Base-by-base conservation (phyloP, 441 rosid genomes). In the Croton setiger region DNA sequence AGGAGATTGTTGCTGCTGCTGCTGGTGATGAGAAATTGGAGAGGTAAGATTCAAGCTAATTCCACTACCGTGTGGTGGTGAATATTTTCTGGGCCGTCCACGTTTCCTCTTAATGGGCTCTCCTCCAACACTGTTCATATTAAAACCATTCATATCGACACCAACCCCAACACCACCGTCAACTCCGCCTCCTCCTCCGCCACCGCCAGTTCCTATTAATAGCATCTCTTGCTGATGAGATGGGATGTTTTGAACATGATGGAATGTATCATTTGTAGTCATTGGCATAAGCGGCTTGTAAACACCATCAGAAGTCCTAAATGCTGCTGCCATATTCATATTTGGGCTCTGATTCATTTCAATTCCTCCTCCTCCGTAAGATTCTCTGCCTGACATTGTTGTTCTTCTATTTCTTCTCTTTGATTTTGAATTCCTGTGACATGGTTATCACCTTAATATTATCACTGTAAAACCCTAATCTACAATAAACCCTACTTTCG, bases 61-160 rank as follows among this genome's bases (percentile, higher is more conserved):
- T n/a, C n/a, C n/a, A 20, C 43, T 23, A 23, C 27, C 37, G 23
- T 43, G 66, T 2, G 64, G 64, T 13, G 66, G 66, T 1, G 66
- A 63, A 20, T 63, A 63, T 23, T 63, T 63, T 27, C 66, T 63
- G 17, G 66, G 66, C 53, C 66, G 36, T 10, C 66, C 66, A 43
- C 66, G 66, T 63, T 63, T 63, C 39, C 66, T 43, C 66, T 63
- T 63, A 0, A 44, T 21, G 13, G 66, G 53, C 15, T 21, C 66
- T 5, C 15, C 27, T n/a, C n/a, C n/a, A n/a, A n/a, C n/a, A 17
- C 10, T 45, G 0, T 21, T 63, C 27, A n/a, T 45, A 23, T 63
- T 23, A 0, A 63, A 49, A 0, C 53, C 53, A 63, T 45, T 53
- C 5, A 63, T 7, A 60, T 41, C 63, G 10, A 36, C 21, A 18